Evolutionary conservation across 805 yeast genomes (phyloP).

Genomic region (Candida schatavii): DNA sequence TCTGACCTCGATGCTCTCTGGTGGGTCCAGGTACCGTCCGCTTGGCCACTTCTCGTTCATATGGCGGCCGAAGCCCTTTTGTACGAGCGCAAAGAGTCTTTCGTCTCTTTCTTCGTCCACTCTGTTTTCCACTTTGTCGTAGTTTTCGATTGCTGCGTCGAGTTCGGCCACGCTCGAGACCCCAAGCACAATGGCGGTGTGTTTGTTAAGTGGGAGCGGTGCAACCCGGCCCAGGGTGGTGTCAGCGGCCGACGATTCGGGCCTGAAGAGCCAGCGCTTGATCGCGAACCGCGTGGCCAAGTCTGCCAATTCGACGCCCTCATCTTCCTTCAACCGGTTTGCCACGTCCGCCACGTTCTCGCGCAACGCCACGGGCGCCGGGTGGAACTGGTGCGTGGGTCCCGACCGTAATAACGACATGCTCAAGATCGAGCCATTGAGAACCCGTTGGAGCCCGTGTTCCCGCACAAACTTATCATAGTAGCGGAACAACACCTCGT

Average conservation of each 20-base stretch:
- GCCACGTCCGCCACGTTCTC: slow-evolving; percentile 49
- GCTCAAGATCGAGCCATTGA: slow-evolving; percentile 81
- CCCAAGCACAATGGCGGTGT: slow-evolving; percentile 71
- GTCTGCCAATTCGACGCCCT: slow-evolving; percentile 70
- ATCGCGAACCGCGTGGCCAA: slow-evolving; percentile 77
- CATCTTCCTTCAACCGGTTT: slow-evolving; percentile 25
- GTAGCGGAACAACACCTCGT: slow-evolving; percentile 49
- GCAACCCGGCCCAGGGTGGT: slow-evolving; percentile 3
- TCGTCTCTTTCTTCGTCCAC: slow-evolving; percentile 33
- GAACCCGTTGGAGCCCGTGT: slow-evolving; percentile 55
- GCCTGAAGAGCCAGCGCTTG: slow-evolving; percentile 49
- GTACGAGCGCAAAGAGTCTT: slow-evolving; percentile 40
- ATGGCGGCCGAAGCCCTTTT: slow-evolving; percentile 47
- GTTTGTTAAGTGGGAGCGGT: slow-evolving; percentile 20
- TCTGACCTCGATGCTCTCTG: neutral
- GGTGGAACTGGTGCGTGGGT: slow-evolving; percentile 74
- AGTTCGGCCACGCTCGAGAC: slow-evolving; percentile 65
- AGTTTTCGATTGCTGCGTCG: slow-evolving; percentile 56
- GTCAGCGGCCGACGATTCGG: slow-evolving; percentile 9
- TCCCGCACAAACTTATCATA: slow-evolving; percentile 47
- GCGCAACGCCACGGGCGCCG: slow-evolving; percentile 61
- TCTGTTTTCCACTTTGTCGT: slow-evolving; percentile 44
- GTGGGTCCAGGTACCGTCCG: slow-evolving; percentile 21
- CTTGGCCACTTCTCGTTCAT: slow-evolving; percentile 65
- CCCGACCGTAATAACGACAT: slow-evolving; percentile 80